Base-by-base conservation (phyloP, 352 stramenopile species). In the Phytophthora citricola region DNA sequence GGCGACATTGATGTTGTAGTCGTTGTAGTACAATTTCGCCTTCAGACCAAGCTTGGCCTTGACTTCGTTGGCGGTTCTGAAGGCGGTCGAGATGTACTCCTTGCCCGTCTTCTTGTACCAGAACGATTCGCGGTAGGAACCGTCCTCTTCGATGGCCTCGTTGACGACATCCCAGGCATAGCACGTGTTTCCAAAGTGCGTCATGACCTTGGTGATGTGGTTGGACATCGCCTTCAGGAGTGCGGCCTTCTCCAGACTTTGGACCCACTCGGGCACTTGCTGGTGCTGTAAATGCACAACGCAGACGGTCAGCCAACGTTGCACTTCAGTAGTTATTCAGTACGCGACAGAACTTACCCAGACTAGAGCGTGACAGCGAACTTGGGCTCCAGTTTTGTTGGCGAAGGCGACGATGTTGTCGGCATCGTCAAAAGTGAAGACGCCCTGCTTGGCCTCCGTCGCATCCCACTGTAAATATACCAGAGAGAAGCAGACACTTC, bases 81-180 rank as follows among this genome's bases (percentile, higher is more conserved):
- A 78, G 22, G 71, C 71, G 14, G 48, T 51, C 26, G 43, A 40
- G 31, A 78, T 75, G 58, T 75, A 78, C 10, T 78, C 71, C 22
- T 65, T 67, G 26, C 71, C 71, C 5, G 58, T 69, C 66, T 73
- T 75, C 24, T 74, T 69, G 57, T 73, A 78, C 71, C 71, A 78
- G 32, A 78, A 78, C 1, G 70, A 78, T 45, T 71, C 27, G 7
- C 70, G 60, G 20, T 78, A 78, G n/a, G 58, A 71, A 3, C 58
- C 70, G 31, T 78, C 66, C 11, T 75, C 66, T 17, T 62, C 44
- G 24, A 78, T 48, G 14, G 52, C 70, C 31, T 78, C 70, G 29
- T 61, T 68, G 11, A 75, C 66, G 38, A 75, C 55, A 52, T 75
- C 66, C 66, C 66, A 75, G 20, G 61, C 46, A 17, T 34, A 55